A percentile compares a stretch with the other conserved stretches of the same genome.
Conservation (phyloP, 139 green algal genomes). For the Penium margaritaceum region DNA sequence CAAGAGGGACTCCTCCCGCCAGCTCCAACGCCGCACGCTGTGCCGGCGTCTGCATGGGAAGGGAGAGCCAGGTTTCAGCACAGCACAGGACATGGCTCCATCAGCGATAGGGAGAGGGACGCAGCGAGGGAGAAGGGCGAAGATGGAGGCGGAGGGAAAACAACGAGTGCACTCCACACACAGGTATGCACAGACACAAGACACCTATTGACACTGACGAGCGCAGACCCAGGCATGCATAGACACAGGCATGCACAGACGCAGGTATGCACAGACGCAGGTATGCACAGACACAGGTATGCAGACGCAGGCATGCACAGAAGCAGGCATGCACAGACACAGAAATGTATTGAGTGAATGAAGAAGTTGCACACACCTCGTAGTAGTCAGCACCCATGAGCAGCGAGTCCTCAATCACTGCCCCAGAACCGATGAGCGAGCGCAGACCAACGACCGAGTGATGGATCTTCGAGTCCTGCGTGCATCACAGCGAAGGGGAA, state of each 20-base stretch:
- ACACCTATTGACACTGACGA: too few species aligned
- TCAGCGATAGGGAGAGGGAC: neutral
- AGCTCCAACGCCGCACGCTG: constrained; percentile 4
- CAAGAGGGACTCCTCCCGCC: constrained; percentile 34
- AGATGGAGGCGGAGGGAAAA: neutral
- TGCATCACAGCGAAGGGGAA: too few species aligned
- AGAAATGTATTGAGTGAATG: neutral
- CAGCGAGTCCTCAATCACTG: constrained; percentile 64
- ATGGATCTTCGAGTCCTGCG: constrained; percentile 50
- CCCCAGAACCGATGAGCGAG: constrained; percentile 55
- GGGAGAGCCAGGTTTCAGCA: neutral
- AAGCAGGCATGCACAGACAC: neutral
- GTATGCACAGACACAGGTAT: too few species aligned
- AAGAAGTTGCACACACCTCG: constrained; percentile 33
- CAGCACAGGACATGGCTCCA: too few species aligned
- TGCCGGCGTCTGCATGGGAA: constrained; percentile 17
- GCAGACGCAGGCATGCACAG: too few species aligned
- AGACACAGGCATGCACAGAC: too few species aligned
- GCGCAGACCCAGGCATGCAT: too few species aligned
- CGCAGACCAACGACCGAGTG: constrained; percentile 74
- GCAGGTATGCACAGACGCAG: too few species aligned
- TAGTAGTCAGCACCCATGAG: constrained; percentile 71
- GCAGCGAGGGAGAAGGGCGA: neutral
- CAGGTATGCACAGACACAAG: too few species aligned
- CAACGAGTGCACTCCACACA: too few species aligned